Percentiles rank a stretch among this genome's conserved stretches.
These are phyloP conservation scores for Arctostaphylos glauca DNA, from an alignment of 148 eudicot species.

Conservation along the genomic window DNA sequence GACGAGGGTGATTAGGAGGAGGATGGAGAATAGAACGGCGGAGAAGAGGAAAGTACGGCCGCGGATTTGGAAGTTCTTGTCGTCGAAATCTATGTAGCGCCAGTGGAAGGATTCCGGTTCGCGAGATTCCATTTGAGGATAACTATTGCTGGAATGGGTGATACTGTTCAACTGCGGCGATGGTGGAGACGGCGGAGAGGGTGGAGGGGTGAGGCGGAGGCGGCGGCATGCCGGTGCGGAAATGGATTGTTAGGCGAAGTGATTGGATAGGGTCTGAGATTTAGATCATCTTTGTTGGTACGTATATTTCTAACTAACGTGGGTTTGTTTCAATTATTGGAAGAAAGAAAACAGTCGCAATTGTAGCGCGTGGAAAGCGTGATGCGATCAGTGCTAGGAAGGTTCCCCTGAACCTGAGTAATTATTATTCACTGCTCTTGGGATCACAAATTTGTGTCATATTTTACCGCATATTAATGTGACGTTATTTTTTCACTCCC, in stretches of 20 bases:
- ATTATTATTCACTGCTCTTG: no score
- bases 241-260: not conserved
- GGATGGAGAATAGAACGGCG: slow-evolving; percentile 54
- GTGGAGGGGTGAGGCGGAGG: slow-evolving; percentile 19
- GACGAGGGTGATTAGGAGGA: slow-evolving; percentile 47
- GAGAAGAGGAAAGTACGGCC: slow-evolving; percentile 69
- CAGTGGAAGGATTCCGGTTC: slow-evolving; percentile 50
- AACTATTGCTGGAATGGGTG: not conserved
- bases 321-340: no score
- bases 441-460: no score
- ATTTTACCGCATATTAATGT: no score
- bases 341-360: no score
- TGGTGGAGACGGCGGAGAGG: no score
- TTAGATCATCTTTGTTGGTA: no score
- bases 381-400: no score
- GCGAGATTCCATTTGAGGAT: slow-evolving; percentile 14
- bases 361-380: no score
- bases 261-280: not conserved
- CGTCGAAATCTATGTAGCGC: slow-evolving; percentile 68
- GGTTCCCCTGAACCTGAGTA: no score
- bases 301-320: no score
- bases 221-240: slow-evolving; percentile 9
- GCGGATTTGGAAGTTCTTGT: slow-evolving; percentile 62
- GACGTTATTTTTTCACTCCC: no score
- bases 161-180: not conserved